Percentiles rank a stretch among this genome's conserved stretches.
These are phyloP conservation scores for Phytomonas sp. DNA, from an alignment of 208 protist genomes.

Conservation along the genomic window DNA sequence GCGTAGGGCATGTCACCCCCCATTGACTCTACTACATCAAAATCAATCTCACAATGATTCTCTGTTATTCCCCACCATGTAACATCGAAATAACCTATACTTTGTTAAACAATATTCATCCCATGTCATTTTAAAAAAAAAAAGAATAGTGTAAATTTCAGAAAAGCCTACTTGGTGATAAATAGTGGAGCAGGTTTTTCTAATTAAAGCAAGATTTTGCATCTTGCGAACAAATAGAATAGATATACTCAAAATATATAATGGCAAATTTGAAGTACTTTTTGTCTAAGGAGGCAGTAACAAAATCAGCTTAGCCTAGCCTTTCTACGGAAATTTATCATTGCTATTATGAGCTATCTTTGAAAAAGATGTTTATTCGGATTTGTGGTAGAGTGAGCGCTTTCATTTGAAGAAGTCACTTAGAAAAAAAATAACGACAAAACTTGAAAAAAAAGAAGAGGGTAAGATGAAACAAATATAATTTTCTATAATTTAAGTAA, in stretches of 20 bases:
- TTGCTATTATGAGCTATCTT: not conserved
- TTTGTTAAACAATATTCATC: not conserved
- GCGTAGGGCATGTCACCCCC: not conserved
- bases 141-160: not conserved
- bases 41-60: not conserved
- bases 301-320: not conserved
- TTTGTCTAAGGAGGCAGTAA: not conserved
- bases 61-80: not conserved
- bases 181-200: not conserved
- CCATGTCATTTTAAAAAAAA: not conserved
- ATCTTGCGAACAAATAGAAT: not conserved
- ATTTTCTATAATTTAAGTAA: not conserved
- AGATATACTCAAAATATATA: not conserved
- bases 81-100: not conserved
- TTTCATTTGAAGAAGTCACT: not conserved
- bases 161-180: not conserved
- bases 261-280: not conserved
- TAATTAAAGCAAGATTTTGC: not conserved
- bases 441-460: constrained; percentile 6
- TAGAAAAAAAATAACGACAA: not conserved
- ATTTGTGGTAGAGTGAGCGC: not conserved
- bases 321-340: not conserved
- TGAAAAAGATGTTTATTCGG: not conserved
- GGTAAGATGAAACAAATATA: not conserved
- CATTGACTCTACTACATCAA: not conserved